A percentile compares a stretch with the other conserved stretches of the same genome.
Evolutionary conservation across 331 rosid genomes (phyloP).

Genomic region (Rhamnella rubrinervis): DNA sequence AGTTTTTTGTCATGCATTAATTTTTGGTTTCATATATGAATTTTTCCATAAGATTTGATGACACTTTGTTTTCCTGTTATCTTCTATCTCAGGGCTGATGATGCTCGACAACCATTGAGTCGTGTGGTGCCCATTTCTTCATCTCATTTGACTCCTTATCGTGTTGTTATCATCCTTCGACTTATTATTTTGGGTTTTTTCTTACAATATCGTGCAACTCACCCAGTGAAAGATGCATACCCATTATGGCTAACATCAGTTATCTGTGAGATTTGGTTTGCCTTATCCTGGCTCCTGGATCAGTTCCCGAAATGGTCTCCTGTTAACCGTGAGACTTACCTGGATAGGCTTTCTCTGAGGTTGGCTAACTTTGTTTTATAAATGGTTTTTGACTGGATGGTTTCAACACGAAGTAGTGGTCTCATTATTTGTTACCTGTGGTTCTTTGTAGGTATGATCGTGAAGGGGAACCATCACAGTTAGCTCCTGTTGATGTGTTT

Average conservation of each 20-base stretch:
- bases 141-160: slow-evolving; percentile 90
- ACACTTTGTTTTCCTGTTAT: slow-evolving; percentile 1
- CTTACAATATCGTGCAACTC: slow-evolving; percentile 94
- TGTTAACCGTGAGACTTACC: slow-evolving; percentile 90
- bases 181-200: slow-evolving; percentile 92
- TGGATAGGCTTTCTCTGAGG: slow-evolving; percentile 90
- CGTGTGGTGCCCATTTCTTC: slow-evolving; percentile 90
- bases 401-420: slow-evolving; percentile 3
- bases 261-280: slow-evolving; percentile 99
- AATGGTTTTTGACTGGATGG: background rate
- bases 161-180: slow-evolving; percentile 83
- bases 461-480: slow-evolving; percentile 93
- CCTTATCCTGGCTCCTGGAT: slow-evolving; percentile 95
- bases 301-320: slow-evolving; percentile 99
- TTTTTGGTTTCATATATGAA: background rate
- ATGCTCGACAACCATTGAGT: slow-evolving; percentile 91
- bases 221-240: slow-evolving; percentile 94
- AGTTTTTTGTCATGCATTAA: slow-evolving; percentile 4
- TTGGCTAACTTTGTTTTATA: slow-evolving; percentile 26
- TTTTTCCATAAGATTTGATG: slow-evolving; percentile 15
- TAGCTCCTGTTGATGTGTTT: slow-evolving; percentile 88
- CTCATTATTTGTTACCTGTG: slow-evolving; percentile 15
- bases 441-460: slow-evolving; percentile 74
- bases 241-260: slow-evolving; percentile 89
- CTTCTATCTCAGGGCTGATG: slow-evolving; percentile 73